Evolutionary conservation across 352 stramenopile genomes (phyloP).

Genomic region (Blastocystis sp.): DNA sequence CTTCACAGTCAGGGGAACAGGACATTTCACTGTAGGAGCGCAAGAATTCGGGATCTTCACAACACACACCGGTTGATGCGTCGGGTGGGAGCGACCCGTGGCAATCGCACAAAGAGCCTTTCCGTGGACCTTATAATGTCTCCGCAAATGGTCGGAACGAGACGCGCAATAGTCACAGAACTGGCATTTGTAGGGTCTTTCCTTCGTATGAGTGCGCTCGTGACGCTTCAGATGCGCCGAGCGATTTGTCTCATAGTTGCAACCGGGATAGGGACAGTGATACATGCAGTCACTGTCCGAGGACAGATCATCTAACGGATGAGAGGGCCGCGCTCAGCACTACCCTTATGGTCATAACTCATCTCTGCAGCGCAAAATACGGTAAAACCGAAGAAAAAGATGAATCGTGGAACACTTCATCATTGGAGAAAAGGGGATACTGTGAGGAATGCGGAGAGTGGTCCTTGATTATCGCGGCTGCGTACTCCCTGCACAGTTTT

Average conservation of each 20-base stretch:
- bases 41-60: background rate
- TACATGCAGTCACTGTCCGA: conserved; percentile 67
- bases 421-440: no score
- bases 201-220: conserved; percentile 66
- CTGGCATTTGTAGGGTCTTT: conserved; percentile 62
- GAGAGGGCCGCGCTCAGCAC: no score
- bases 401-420: no score
- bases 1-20: background rate
- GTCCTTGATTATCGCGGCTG: no score
- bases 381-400: no score
- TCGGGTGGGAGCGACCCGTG: background rate
- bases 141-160: conserved; percentile 63
- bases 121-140: conserved; percentile 60
- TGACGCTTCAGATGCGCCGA: conserved; percentile 63
- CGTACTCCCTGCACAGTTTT: no score
- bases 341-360: no score
- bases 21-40: conserved; percentile 8
- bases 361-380: no score
- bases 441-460: no score
- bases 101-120: conserved; percentile 4
- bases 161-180: conserved; percentile 70
- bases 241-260: conserved; percentile 59
- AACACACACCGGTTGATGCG: background rate
- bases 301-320: conserved; percentile 41
- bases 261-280: conserved; percentile 65